Base-by-base conservation (phyloP, 78 protist species). In the Ministeria vibrans region DNA sequence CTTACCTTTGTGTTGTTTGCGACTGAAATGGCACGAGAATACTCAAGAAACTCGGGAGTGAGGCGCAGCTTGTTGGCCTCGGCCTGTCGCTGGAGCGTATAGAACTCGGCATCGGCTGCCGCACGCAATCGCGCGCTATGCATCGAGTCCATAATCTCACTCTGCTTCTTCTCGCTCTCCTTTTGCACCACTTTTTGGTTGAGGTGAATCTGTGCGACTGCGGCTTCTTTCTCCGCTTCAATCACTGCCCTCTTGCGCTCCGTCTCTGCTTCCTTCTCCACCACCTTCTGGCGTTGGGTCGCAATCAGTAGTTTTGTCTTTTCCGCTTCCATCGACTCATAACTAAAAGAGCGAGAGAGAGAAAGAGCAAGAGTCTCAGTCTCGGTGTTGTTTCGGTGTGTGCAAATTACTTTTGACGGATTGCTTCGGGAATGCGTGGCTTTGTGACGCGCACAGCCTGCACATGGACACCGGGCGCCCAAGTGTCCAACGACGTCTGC, bases 321-420 rank as follows among this genome's bases (percentile, higher is more conserved):
- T 49, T 83, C 85, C 39, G 79, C 91, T 51, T 84, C 92, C 82
- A 83, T 78, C 79, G n/a, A n/a, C n/a, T n/a, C n/a, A n/a, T n/a
- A n/a, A n/a, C n/a, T n/a, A n/a, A n/a, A n/a, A n/a, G n/a, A n/a
- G n/a, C n/a, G n/a, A n/a, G n/a, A n/a, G n/a, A n/a, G n/a, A n/a
- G n/a, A n/a, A n/a, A n/a, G n/a, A n/a, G n/a, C n/a, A n/a, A n/a
- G n/a, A n/a, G n/a, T n/a, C n/a, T n/a, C n/a, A n/a, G n/a, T n/a
- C n/a, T n/a, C n/a, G n/a, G n/a, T n/a, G n/a, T n/a, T n/a, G n/a
- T n/a, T n/a, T n/a, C n/a, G n/a, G n/a, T n/a, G n/a, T n/a, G n/a
- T n/a, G 39, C 61, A 42, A 71, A 77, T 25, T 79, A 76, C 34
- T 87, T 53, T 22, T 41, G 11, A 7, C 77, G 68, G 20, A 86